phyloP scores from a whole-genome alignment of 1,139 yeast species.

The Geotrichum siamense region DNA sequence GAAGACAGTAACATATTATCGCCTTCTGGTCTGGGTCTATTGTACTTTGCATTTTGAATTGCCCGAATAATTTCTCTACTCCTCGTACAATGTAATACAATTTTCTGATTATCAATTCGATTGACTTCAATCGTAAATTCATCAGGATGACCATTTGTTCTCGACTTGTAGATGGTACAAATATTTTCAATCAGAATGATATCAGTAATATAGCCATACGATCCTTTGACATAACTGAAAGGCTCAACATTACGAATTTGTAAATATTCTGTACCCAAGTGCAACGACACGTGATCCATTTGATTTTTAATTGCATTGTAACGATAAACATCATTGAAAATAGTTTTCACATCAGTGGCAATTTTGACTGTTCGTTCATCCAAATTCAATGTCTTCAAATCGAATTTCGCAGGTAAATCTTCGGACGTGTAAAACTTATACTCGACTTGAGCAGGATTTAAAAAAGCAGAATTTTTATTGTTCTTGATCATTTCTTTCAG shows the following conservation, averaged over 20 bases:
- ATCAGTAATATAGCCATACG: constrained; percentile 27
- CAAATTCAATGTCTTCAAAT: constrained; percentile 23
- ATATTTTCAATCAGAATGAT: constrained; percentile 33
- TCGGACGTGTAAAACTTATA: constrained; percentile 26
- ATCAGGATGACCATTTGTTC: constrained; percentile 44
- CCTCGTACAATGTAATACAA: constrained; percentile 19
- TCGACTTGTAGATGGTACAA: constrained; percentile 46
- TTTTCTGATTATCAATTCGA: constrained; percentile 16
- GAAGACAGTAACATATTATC: not conserved
- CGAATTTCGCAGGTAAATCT: constrained; percentile 22
- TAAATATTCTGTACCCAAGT: constrained; percentile 63
- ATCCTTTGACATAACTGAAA: constrained; percentile 41
- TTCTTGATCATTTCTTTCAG: constrained; percentile 28
- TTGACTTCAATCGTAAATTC: constrained; percentile 54
- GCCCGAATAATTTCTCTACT: constrained; percentile 28
- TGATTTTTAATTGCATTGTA: constrained; percentile 12
- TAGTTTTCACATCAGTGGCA: constrained; percentile 25
- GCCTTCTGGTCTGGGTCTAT: constrained; percentile 18
- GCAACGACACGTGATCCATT: constrained; percentile 41
- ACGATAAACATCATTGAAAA: constrained; percentile 19
- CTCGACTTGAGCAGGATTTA: constrained; percentile 25
- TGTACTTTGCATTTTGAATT: constrained; percentile 23
- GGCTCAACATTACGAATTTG: constrained; percentile 48
- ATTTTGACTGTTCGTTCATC: constrained; percentile 23
- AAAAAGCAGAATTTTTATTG: constrained; percentile 21